Evolutionary conservation across 75 land plant genomes (phyloP), one percentile per base, ranked within the genome.

Genomic region (Ceratopteris richardii): DNA sequence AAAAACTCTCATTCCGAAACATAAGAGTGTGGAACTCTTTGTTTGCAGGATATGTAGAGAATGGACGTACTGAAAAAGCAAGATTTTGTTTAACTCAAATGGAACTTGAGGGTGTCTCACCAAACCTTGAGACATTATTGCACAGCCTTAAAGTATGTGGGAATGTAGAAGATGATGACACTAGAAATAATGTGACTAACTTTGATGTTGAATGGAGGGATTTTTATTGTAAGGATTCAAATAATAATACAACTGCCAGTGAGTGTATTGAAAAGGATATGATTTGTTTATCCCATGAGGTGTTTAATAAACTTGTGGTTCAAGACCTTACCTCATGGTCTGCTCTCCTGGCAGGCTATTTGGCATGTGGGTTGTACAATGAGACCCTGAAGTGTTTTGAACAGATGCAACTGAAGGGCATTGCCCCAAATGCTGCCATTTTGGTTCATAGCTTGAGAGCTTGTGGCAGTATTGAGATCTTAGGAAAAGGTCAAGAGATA

Each of bases 21-120:
- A 73, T 79, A 4, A 53, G 62, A 18, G 33, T 29, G 14, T 79
- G 81, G 77, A 79, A 73, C 58, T 58, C 60, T 29, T 64, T 79
- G 20, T 65, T 79, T n/a, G 66, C 81, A 28, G 60, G 25, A 36
- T 63, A 67, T 66, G 70, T 28, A 37, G 57, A 44, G 31, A 37
- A 52, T 54, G 72, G 74, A 7, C 22, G 51, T 25, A 22, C 50
- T 27, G 56, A 44, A 16, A 68, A 71, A 28, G 78, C 75, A 13
- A 43, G 61, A 11, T 13, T 0, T 10, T 47, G 75, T 44, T 68
- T 71, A 44, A 56, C 33, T 7, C 44, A 62, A 23, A 71, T 80
- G 78, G 64, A 54, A 31, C 21, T 5, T 2, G 57, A 46, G 9
- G 75, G 78, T 10, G 12, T 46, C 17, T 21, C 18, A 18, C 50